Evolutionary conservation across 2,329 filamentous ascomycete genomes (phyloP).

Genomic region (Fusarium sp.): DNA sequence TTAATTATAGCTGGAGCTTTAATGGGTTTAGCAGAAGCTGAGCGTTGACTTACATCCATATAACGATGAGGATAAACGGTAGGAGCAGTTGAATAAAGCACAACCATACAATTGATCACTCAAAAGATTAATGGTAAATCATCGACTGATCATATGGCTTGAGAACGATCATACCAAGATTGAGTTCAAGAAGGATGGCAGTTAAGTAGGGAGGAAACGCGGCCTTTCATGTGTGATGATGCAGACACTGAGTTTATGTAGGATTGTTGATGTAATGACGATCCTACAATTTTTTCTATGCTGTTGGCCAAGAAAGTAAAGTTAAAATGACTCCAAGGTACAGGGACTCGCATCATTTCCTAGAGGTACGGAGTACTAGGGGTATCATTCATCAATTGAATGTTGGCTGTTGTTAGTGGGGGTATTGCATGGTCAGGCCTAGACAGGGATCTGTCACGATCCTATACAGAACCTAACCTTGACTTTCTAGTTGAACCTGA

Average conservation of each 20-base stretch:
- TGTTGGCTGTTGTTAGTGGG: constrained; percentile 6
- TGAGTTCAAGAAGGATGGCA: constrained; percentile 1
- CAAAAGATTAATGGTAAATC: background rate
- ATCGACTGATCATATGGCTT: background rate
- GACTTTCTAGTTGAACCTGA: background rate
- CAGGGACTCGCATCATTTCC: background rate
- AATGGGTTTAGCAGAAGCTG: background rate
- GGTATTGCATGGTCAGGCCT: background rate
- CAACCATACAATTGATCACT: background rate
- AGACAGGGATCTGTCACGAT: background rate
- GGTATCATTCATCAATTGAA: background rate
- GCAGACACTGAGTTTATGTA: constrained; percentile 10
- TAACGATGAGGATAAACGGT: background rate
- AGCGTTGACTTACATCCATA: background rate
- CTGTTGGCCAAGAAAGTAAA: constrained; percentile 1
- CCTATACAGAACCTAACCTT: background rate
- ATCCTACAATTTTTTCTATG: background rate
- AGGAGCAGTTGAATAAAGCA: background rate
- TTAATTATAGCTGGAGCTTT: constrained; percentile 9
- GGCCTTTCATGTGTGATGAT: constrained; percentile 31
- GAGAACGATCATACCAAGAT: background rate
- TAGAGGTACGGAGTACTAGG: background rate
- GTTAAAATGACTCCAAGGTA: background rate
- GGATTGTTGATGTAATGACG: constrained; percentile 1
- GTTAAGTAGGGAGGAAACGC: constrained; percentile 12